phyloP scores from a whole-genome alignment of 192 early-diverging fungal species.

The Coemansia sp. region DNA sequence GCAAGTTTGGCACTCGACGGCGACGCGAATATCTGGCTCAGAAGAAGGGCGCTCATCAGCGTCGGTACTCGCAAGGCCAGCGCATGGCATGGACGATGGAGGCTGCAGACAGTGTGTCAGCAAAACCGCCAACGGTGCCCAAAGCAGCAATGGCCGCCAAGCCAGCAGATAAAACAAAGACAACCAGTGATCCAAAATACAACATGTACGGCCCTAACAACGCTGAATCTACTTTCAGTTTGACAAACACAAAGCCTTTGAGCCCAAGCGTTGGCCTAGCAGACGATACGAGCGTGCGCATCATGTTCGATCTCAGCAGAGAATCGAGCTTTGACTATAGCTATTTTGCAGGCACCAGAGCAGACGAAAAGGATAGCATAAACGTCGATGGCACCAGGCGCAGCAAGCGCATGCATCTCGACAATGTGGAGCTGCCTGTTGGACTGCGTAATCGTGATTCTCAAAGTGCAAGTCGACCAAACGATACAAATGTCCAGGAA shows the following conservation, averaged over 20 bases:
- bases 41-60: background rate
- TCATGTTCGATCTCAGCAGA: slow-evolving; percentile 39
- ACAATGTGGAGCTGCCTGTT: slow-evolving; percentile 36
- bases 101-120: background rate
- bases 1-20: slow-evolving; percentile 26
- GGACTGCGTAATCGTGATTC: slow-evolving; percentile 40
- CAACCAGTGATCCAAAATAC: background rate
- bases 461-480: background rate
- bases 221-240: slow-evolving; percentile 7
- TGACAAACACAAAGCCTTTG: slow-evolving; percentile 8
- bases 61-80: slow-evolving; percentile 1
- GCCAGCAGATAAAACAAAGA: background rate
- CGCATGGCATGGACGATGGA: background rate
- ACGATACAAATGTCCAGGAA: background rate
- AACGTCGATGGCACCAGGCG: slow-evolving; percentile 1
- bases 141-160: background rate
- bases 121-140: slow-evolving; percentile 1
- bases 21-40: background rate
- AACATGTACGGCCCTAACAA: background rate
- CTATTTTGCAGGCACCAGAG: background rate
- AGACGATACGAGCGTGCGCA: slow-evolving; percentile 22
- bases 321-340: slow-evolving; percentile 34
- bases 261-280: slow-evolving; percentile 5
- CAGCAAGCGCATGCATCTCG: slow-evolving; percentile 40
- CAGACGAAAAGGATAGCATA: slow-evolving; percentile 1